Conservation (phyloP, 1,284 basidiomycete genomes). For the Austropuccinia psidii region DNA sequence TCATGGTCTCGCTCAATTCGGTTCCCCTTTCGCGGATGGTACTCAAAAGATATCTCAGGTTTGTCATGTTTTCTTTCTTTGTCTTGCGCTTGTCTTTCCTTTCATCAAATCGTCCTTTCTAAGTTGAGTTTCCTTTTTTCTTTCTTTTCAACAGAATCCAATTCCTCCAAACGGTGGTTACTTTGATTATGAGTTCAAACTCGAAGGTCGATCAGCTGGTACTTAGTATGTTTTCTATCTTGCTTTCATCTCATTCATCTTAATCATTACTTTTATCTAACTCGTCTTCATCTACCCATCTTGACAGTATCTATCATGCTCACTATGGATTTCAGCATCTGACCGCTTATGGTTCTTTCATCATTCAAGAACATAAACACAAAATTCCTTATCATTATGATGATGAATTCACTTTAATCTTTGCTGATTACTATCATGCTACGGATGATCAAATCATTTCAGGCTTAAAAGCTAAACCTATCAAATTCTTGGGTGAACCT, state of each 20-base stretch:
- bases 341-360: conserved; percentile 27
- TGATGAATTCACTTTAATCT: conserved; percentile 27
- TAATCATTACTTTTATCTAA: not conserved
- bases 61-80: too few species aligned
- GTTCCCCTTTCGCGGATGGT: conserved; percentile 34
- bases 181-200: conserved; percentile 36
- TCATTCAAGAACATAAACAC: conserved; percentile 3
- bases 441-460: conserved; percentile 14
- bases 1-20: conserved; percentile 32
- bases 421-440: conserved; percentile 32
- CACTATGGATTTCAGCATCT: conserved; percentile 16
- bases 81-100: not conserved
- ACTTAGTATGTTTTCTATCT: conserved; percentile 32
- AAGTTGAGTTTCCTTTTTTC: not conserved
- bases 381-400: conserved; percentile 20
- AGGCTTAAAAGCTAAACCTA: conserved; percentile 6
- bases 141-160: conserved; percentile 1
- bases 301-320: conserved; percentile 26
- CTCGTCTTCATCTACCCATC: not conserved
- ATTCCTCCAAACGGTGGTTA: conserved; percentile 13
- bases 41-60: conserved; percentile 15
- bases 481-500: conserved; percentile 31
- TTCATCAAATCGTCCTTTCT: not conserved
- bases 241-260: not conserved
- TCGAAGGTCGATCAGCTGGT: conserved; percentile 10